Percentiles rank a stretch among this genome's conserved stretches.
Conservation (phyloP, 371 early-diverging fungal genomes). For the Mucor piriformis region DNA sequence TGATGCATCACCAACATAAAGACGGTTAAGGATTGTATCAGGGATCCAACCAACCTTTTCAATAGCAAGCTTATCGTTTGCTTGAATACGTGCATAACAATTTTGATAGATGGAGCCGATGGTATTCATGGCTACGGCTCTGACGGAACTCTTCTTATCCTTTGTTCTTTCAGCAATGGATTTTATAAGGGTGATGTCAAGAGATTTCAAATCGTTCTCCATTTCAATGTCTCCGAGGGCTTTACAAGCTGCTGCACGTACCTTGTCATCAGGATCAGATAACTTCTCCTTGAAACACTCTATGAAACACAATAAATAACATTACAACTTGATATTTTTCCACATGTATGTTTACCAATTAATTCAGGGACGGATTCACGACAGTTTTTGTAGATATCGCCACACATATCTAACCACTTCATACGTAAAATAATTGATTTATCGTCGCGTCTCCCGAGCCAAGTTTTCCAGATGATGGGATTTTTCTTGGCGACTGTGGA, state of each 20-base stretch:
- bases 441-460: slow-evolving; percentile 85
- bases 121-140: slow-evolving; percentile 76
- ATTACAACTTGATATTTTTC: not conserved
- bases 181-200: slow-evolving; percentile 63
- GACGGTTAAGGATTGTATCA: slow-evolving; percentile 67
- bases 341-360: slow-evolving; percentile 48
- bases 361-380: slow-evolving; percentile 71
- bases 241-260: slow-evolving; percentile 78
- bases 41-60: slow-evolving; percentile 85
- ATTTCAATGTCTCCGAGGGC: slow-evolving; percentile 65
- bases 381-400: slow-evolving; percentile 67
- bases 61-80: slow-evolving; percentile 24
- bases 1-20: slow-evolving; percentile 83
- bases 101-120: slow-evolving; percentile 73
- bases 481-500: slow-evolving; percentile 73
- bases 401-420: slow-evolving; percentile 75
- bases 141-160: slow-evolving; percentile 82
- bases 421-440: slow-evolving; percentile 69
- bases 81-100: slow-evolving; percentile 70
- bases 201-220: slow-evolving; percentile 50
- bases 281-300: slow-evolving; percentile 74
- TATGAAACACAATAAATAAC: slow-evolving; percentile 1
- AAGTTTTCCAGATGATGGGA: slow-evolving; percentile 85
- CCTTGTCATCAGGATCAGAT: slow-evolving; percentile 92
- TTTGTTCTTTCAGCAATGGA: slow-evolving; percentile 78